Percentiles rank a stretch among this genome's conserved stretches.
Conservation (phyloP, 176 grass and related monocot genomes). For the Eleusine coracana region DNA sequence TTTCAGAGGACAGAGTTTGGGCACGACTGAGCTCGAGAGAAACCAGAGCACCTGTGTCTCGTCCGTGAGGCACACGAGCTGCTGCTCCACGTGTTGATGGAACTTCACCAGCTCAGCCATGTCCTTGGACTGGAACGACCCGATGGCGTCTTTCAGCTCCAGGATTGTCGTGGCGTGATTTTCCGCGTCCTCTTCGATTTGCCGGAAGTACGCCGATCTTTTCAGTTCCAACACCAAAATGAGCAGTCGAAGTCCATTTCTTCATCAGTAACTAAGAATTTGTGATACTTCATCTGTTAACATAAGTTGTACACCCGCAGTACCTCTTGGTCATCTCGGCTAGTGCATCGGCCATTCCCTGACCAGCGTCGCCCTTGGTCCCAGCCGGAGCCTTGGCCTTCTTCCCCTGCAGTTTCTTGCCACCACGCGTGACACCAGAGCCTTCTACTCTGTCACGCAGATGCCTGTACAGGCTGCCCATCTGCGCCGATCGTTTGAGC, state of each 20-base stretch:
- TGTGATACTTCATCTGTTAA: background rate
- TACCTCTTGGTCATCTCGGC: conserved; percentile 77
- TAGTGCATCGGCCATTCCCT: conserved; percentile 70
- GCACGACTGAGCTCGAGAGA: background rate
- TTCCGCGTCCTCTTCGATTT: conserved; percentile 65
- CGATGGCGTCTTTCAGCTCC: conserved; percentile 49
- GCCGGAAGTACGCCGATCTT: conserved; percentile 71
- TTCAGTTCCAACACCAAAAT: background rate
- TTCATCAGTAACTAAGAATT: background rate
- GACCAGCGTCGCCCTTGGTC: conserved; percentile 27
- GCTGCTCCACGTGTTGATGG: conserved; percentile 51
- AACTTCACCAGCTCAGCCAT: conserved; percentile 59
- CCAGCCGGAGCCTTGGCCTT: conserved; percentile 26
- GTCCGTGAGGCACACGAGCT: conserved; percentile 59
- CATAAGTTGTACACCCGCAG: background rate
- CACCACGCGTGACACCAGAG: conserved; percentile 25
- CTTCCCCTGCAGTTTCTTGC: conserved; percentile 35
- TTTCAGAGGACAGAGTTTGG: background rate
- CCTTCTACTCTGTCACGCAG: conserved; percentile 66
- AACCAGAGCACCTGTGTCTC: conserved; percentile 61
- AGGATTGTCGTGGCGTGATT: conserved; percentile 55
- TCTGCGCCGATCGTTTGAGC: conserved; percentile 69
- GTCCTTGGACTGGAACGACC: conserved; percentile 56
- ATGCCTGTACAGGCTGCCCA: conserved; percentile 67
- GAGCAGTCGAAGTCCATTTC: background rate